Conservation (phyloP, 2,329 filamentous ascomycete species). For the Cladosporium sp. region DNA sequence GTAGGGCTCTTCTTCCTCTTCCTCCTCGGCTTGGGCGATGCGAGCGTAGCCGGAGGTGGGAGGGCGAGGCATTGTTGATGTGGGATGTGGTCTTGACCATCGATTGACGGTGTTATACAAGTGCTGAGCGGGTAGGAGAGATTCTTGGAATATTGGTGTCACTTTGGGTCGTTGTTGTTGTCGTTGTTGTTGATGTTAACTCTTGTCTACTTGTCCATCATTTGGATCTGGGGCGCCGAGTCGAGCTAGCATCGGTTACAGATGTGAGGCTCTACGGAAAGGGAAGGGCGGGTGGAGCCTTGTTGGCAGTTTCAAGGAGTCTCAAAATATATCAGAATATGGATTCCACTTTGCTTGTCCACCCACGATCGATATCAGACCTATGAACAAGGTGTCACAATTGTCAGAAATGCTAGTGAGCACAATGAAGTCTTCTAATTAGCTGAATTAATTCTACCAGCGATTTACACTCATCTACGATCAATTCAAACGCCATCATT, state of each 20-base stretch:
- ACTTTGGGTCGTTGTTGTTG: constrained; percentile 1
- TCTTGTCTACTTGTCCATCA: not conserved
- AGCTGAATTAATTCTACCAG: not conserved
- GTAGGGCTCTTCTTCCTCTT: constrained; percentile 45
- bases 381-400: not conserved
- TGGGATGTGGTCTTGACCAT: constrained; percentile 30
- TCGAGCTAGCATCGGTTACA: too few relatives aligned
- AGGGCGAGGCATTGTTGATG: constrained; percentile 39
- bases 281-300: not conserved
- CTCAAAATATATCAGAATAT: not conserved
- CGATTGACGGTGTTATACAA: not conserved
- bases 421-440: not conserved
- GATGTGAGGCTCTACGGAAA: constrained; percentile 6
- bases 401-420: not conserved
- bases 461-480: not conserved
- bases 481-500: not conserved
- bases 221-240: not conserved
- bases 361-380: not conserved
- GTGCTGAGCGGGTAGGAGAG: not conserved
- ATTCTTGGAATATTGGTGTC: not conserved
- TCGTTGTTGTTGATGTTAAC: not conserved
- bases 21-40: constrained; percentile 55
- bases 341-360: too few relatives aligned
- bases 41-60: constrained; percentile 53
- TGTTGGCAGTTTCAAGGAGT: not conserved